phyloP scores from a whole-genome alignment of 2,329 filamentous ascomycete genomes.

The Fusarium sp. region DNA sequence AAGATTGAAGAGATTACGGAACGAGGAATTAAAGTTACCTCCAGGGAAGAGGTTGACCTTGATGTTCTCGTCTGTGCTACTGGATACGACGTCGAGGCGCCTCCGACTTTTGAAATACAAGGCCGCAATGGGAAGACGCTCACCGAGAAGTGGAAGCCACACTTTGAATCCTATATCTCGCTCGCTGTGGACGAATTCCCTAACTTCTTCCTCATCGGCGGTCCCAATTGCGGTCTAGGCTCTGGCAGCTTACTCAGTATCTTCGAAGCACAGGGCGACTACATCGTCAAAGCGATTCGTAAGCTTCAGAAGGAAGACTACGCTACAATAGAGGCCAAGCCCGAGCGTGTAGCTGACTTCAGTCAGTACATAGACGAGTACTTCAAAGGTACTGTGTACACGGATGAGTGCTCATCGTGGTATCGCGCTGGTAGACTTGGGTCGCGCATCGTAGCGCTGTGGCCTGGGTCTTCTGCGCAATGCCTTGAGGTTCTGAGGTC shows the following conservation, averaged over 20 bases:
- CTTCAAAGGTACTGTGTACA: not conserved
- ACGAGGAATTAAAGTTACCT: not conserved
- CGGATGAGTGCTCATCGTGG: not conserved
- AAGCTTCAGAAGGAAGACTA: not conserved
- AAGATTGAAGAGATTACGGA: not conserved
- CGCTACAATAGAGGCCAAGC: not conserved
- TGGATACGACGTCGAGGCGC: not conserved
- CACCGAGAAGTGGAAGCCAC: not conserved
- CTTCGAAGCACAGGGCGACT: not conserved
- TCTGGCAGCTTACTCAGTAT: not conserved
- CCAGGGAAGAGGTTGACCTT: not conserved
- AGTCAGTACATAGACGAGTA: not conserved
- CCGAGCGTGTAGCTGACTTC: not conserved
- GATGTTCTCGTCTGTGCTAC: not conserved
- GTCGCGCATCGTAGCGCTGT: not conserved
- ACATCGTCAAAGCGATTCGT: not conserved
- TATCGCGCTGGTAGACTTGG: not conserved
- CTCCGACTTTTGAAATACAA: rapidly evolving
- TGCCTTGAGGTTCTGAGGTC: not conserved
- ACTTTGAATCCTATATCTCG: not conserved
- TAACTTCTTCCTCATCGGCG: not conserved
- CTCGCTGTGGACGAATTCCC: not conserved
- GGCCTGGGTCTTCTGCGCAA: not conserved
- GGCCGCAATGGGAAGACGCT: not conserved
- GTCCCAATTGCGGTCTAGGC: not conserved